phyloP scores from a whole-genome alignment of 2,329 filamentous ascomycete genomes.

The Pleoardoris graminearum region DNA sequence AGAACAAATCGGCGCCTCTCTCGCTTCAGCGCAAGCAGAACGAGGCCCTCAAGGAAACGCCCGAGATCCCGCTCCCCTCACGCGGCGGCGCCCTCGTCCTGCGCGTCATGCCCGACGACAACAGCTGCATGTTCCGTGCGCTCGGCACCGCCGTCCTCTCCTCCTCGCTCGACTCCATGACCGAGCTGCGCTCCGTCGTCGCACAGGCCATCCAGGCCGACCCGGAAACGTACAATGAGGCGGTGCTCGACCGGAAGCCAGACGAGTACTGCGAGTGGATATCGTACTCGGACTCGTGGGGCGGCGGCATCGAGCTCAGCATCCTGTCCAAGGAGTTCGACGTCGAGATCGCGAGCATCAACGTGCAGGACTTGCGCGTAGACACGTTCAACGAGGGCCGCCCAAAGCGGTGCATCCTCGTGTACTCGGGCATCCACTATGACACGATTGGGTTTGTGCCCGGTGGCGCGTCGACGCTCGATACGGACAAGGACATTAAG shows the following conservation, averaged over 20 bases:
- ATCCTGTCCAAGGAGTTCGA: slow-evolving; percentile 84
- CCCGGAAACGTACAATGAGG: slow-evolving; percentile 72
- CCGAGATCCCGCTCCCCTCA: slow-evolving; percentile 61
- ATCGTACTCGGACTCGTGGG: slow-evolving; percentile 79
- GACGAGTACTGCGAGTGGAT: slow-evolving; percentile 82
- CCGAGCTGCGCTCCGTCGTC: slow-evolving; percentile 74
- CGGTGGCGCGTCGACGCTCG: slow-evolving; percentile 60
- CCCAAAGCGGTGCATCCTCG: slow-evolving; percentile 71
- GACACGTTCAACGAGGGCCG: slow-evolving; percentile 77
- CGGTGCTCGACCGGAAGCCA: slow-evolving; percentile 71
- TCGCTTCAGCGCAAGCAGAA: slow-evolving; percentile 50
- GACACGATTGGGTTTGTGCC: slow-evolving; percentile 78
- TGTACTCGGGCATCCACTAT: slow-evolving; percentile 94
- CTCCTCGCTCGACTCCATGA: slow-evolving; percentile 65
- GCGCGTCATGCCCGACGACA: slow-evolving; percentile 95
- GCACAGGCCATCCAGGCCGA: slow-evolving; percentile 77
- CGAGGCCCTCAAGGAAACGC: slow-evolving; percentile 59
- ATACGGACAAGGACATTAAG: slow-evolving; percentile 77
- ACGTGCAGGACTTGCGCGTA: slow-evolving; percentile 70
- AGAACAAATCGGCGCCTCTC: slow-evolving; percentile 40
- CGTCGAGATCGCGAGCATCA: slow-evolving; percentile 82
- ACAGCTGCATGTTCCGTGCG: slow-evolving; percentile 90
- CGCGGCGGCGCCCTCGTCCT: slow-evolving; percentile 67
- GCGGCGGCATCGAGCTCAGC: slow-evolving; percentile 85
- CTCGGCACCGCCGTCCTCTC: slow-evolving; percentile 79